These are phyloP conservation scores for Colletotrichum sp. DNA, from an alignment of 2,329 filamentous ascomycete genomes.

Conservation along the genomic window DNA sequence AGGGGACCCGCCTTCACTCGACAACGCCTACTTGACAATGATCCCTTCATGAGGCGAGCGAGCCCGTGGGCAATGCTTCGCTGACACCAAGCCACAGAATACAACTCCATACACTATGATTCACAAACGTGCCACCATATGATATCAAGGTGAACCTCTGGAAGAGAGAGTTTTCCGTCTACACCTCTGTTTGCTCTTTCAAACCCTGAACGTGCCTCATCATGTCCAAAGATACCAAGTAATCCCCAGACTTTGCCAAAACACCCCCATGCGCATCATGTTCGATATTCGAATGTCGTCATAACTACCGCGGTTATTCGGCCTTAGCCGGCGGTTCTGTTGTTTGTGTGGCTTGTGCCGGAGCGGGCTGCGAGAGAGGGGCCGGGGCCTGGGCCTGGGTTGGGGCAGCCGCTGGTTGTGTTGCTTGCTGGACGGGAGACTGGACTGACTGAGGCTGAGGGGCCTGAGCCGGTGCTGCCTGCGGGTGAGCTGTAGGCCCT, in stretches of 20 bases:
- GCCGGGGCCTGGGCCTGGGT: neutral
- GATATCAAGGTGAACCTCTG: neutral
- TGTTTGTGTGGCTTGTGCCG: neutral
- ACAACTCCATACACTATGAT: conserved; percentile 23
- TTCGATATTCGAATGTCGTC: neutral
- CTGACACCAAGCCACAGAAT: conserved; percentile 21
- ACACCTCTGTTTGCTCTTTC: neutral
- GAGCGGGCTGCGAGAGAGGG: neutral
- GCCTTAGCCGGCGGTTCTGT: neutral
- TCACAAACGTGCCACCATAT: conserved; percentile 11
- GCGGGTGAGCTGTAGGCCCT: neutral
- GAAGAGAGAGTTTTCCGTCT: neutral
- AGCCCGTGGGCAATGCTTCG: conserved; percentile 19
- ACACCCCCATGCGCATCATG: neutral
- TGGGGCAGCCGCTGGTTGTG: neutral
- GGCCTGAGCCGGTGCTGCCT: neutral
- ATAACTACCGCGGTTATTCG: neutral
- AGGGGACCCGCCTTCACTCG: neutral
- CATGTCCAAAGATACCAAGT: neutral
- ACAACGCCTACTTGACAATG: conserved; percentile 15
- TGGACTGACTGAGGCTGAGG: neutral
- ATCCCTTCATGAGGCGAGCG: conserved; percentile 13
- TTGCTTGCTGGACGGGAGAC: neutral
- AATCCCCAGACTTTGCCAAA: neutral
- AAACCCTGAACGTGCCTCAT: neutral